Evolutionary conservation across 192 early-diverging fungal species (phyloP).

Genomic region (Coemansia sp.): DNA sequence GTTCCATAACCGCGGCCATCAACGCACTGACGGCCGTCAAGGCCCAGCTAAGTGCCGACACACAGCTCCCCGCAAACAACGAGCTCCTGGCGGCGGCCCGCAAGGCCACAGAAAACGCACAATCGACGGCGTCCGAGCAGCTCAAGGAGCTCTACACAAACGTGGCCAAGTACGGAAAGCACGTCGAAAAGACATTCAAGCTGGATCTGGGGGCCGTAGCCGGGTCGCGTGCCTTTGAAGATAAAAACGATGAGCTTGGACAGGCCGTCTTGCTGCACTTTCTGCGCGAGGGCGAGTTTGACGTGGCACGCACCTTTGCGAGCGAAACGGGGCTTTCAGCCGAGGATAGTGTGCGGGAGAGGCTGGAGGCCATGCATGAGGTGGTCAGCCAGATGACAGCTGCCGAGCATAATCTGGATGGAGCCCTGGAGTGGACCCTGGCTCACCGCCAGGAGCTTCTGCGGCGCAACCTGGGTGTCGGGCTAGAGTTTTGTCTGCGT

Average conservation of each 20-base stretch:
- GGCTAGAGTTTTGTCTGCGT: slow-evolving; percentile 88
- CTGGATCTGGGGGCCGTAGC: slow-evolving; percentile 57
- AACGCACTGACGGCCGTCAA: too few relatives aligned
- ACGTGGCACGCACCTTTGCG: slow-evolving; percentile 57
- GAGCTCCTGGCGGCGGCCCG: too few relatives aligned
- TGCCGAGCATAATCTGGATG: slow-evolving; percentile 53
- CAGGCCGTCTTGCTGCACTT: slow-evolving; percentile 71
- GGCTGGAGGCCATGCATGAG: slow-evolving; percentile 81
- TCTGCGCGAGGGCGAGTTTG: slow-evolving; percentile 84
- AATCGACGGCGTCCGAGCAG: slow-evolving; percentile 36
- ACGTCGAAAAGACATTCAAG: slow-evolving; percentile 74
- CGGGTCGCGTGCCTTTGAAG: slow-evolving; percentile 72
- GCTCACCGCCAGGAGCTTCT: slow-evolving; percentile 56
- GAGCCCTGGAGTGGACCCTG: slow-evolving; percentile 76
- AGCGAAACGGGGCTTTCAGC: slow-evolving; percentile 47
- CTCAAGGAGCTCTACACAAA: slow-evolving; percentile 63
- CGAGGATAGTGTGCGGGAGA: slow-evolving; percentile 50
- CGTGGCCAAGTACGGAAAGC: slow-evolving; percentile 67
- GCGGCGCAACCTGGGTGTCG: slow-evolving; percentile 52
- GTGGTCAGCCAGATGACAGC: slow-evolving; percentile 60
- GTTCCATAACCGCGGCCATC: slow-evolving; percentile 47
- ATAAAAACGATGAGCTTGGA: slow-evolving; percentile 60
- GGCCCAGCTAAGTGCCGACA: too few relatives aligned
- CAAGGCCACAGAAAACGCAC: not conserved
- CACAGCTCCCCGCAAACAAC: too few relatives aligned